Percentiles rank a stretch among this genome's conserved stretches.
Evolutionary conservation across 768 basidiomycete genomes (phyloP).

Genomic region (Suillus brevipes): DNA sequence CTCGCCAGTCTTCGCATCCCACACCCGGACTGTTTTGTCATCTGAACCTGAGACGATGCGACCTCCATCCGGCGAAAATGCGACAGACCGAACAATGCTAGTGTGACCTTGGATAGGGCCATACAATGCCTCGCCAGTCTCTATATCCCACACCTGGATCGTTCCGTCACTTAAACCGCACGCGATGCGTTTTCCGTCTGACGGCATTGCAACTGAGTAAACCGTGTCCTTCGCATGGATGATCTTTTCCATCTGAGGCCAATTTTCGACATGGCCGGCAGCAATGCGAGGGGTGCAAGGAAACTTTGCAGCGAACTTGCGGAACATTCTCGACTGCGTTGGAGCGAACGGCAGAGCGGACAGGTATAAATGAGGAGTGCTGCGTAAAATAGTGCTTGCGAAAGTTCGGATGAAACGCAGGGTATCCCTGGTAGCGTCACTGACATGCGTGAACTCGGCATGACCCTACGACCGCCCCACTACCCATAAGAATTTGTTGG

Average conservation of each 20-base stretch:
- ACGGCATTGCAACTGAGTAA: background rate
- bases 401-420: conserved; percentile 18
- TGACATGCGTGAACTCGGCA: background rate
- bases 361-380: conserved; percentile 27
- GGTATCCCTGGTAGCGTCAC: conserved; percentile 7
- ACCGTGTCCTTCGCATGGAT: fast-evolving
- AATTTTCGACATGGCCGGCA: background rate
- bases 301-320: conserved; percentile 18
- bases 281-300: background rate
- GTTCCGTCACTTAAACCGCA: conserved; percentile 13
- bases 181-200: conserved; percentile 1
- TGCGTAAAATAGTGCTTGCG: conserved; percentile 12
- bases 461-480: background rate
- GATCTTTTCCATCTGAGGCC: conserved; percentile 4
- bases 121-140: background rate
- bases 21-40: background rate
- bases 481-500: background rate
- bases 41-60: conserved; percentile 24
- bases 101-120: background rate
- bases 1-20: conserved; percentile 13
- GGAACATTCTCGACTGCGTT: conserved; percentile 16
- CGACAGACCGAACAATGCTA: conserved; percentile 6
- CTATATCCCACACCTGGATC: conserved; percentile 6
- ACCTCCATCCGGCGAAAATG: conserved; percentile 29
- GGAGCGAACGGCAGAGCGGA: conserved; percentile 27